Conservation (phyloP, 169 alveolate genomes). For the Babesia caballi region DNA sequence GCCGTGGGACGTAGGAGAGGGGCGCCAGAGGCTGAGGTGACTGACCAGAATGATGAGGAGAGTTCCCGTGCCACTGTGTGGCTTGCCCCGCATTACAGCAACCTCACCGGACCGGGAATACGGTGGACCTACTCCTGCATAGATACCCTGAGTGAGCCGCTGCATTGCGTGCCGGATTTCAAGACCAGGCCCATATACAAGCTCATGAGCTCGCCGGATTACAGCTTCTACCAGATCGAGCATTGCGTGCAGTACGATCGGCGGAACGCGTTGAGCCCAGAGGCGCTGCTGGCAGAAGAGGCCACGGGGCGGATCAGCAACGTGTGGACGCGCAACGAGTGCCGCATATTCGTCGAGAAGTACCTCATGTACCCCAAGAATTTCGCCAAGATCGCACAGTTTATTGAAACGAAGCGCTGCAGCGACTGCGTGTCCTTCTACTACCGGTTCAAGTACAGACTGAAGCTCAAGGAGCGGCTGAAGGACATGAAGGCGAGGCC, state of each 20-base stretch:
- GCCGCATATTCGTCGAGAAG: constrained; percentile 78
- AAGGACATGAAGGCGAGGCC: constrained; percentile 31
- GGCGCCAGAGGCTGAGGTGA: neutral
- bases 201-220: constrained; percentile 56
- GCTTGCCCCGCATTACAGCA: constrained; percentile 70
- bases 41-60: constrained; percentile 2
- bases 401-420: constrained; percentile 79
- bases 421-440: constrained; percentile 82
- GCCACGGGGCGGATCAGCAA: constrained; percentile 51
- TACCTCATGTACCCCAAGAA: constrained; percentile 85
- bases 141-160: constrained; percentile 50
- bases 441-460: constrained; percentile 61
- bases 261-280: constrained; percentile 34
- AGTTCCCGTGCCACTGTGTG: constrained; percentile 45
- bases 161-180: constrained; percentile 51
- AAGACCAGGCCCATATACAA: constrained; percentile 55
- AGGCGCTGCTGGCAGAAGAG: constrained; percentile 57
- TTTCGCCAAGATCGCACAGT: constrained; percentile 82
- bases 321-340: constrained; percentile 81
- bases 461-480: constrained; percentile 60
- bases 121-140: constrained; percentile 71
- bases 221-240: constrained; percentile 38
- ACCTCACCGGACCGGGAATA: constrained; percentile 78
- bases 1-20: neutral
- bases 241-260: constrained; percentile 29